Evolutionary conservation across 2,329 filamentous ascomycete genomes (phyloP).

Genomic region (Talaromyces verruculosus): DNA sequence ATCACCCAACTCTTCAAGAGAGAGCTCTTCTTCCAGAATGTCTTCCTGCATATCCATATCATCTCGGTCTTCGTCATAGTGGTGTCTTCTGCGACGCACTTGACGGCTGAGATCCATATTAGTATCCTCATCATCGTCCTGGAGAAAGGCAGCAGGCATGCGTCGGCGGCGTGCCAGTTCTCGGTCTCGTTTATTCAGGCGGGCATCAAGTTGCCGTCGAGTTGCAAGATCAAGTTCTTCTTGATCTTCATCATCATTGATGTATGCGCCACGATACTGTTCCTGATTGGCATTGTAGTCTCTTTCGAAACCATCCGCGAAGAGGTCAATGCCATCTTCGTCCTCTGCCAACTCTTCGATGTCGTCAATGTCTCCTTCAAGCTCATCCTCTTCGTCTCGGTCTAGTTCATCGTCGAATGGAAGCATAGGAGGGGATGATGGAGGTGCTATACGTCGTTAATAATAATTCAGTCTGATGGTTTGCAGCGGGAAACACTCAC

Average conservation of each 20-base stretch:
- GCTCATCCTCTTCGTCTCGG: conserved; percentile 56
- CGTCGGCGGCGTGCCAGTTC: conserved; percentile 59
- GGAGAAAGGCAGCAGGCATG: conserved; percentile 63
- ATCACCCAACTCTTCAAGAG: conserved; percentile 85
- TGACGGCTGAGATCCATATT: conserved; percentile 82
- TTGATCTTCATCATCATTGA: conserved; percentile 66
- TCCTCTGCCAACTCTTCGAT: conserved; percentile 69
- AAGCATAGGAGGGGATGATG: conserved; percentile 61
- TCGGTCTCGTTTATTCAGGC: conserved; percentile 62
- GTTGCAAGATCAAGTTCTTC: conserved; percentile 60
- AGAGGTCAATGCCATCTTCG: conserved; percentile 68
- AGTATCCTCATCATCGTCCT: conserved; percentile 78
- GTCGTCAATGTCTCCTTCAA: conserved; percentile 65
- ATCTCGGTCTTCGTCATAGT: conserved; percentile 92
- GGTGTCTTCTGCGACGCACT: conserved; percentile 78
- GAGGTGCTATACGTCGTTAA: conserved; percentile 42
- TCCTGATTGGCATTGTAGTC: conserved; percentile 55
- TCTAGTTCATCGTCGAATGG: conserved; percentile 51
- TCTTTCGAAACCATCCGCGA: conserved; percentile 65
- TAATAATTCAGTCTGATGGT: not conserved
- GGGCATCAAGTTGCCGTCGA: conserved; percentile 61
- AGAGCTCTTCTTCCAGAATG: conserved; percentile 93
- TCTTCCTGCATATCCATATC: conserved; percentile 86
- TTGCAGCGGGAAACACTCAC: conserved; percentile 43
- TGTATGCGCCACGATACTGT: conserved; percentile 58